phyloP scores from a whole-genome alignment of 2,329 filamentous ascomycete species.

The Botrytis paeoniae region DNA sequence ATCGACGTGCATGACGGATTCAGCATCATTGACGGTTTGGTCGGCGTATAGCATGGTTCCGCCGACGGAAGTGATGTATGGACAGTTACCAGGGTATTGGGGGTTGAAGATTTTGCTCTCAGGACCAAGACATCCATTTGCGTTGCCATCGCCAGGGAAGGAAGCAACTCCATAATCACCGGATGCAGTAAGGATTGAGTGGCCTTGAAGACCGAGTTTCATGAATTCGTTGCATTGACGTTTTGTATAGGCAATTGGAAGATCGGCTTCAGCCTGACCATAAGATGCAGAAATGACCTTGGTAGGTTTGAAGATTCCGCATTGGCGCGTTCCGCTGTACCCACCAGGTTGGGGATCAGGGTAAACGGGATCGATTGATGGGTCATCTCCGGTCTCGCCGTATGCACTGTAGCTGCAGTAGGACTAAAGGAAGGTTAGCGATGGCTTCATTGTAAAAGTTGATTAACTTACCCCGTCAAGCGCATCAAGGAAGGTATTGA shows the following conservation, averaged over 20 bases:
- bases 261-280: conserved; percentile 63
- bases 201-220: conserved; percentile 65
- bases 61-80: conserved; percentile 65
- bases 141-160: conserved; percentile 59
- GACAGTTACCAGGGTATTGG: conserved; percentile 64
- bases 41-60: conserved; percentile 51
- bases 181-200: conserved; percentile 60
- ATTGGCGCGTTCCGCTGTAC: conserved; percentile 40
- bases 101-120: conserved; percentile 30
- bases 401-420: conserved; percentile 48
- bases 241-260: conserved; percentile 58
- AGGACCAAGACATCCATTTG: conserved; percentile 45
- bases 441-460: neutral
- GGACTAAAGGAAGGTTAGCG: conserved; percentile 22
- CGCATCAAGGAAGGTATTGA: conserved; percentile 36
- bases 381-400: conserved; percentile 42
- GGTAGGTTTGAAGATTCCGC: conserved; percentile 27
- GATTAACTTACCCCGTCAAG: conserved; percentile 29
- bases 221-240: conserved; percentile 62
- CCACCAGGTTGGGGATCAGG: conserved; percentile 41
- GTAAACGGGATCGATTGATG: conserved; percentile 44
- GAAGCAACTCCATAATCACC: conserved; percentile 56
- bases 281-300: conserved; percentile 59
- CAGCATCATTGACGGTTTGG: conserved; percentile 40
- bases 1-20: conserved; percentile 30